These are phyloP conservation scores for Volvox carteri DNA, from an alignment of 163 green algal genomes.

Conservation along the genomic window DNA sequence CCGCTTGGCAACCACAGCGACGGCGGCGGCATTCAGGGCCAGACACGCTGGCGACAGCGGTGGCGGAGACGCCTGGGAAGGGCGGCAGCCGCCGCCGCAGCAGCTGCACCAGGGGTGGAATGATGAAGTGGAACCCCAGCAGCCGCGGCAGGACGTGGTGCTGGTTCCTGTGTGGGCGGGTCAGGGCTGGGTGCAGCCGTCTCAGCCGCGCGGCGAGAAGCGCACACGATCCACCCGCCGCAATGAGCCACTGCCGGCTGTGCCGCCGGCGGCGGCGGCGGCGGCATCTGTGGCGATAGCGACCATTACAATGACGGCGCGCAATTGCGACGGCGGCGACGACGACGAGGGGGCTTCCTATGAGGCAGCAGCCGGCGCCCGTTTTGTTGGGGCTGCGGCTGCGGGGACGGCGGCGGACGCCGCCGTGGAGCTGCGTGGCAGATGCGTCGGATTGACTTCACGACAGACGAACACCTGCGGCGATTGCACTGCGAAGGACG, in stretches of 20 bases:
- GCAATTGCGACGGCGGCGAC: no score
- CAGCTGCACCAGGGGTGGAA: background rate
- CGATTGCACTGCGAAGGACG: background rate
- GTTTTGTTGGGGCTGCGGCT: no score
- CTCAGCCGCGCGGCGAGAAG: background rate
- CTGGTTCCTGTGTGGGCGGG: slow-evolving; percentile 14
- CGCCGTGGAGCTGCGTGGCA: no score
- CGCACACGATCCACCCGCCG: background rate
- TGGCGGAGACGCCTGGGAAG: background rate
- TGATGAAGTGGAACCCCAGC: background rate
- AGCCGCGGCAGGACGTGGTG: background rate
- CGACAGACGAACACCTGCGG: background rate
- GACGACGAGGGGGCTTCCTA: no score
- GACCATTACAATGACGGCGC: background rate
- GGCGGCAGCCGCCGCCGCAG: background rate
- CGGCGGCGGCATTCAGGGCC: background rate
- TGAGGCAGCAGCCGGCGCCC: no score
- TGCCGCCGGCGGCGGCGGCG: background rate
- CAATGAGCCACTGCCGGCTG: background rate
- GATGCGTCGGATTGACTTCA: background rate
- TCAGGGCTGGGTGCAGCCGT: background rate
- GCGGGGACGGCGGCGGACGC: no score
- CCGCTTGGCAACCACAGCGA: background rate
- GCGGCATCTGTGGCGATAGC: background rate
- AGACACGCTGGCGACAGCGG: background rate